Percentiles rank a stretch among this genome's conserved stretches.
phyloP scores from a whole-genome alignment of 202 grass and related monocot species.

The Musa balbisiana region DNA sequence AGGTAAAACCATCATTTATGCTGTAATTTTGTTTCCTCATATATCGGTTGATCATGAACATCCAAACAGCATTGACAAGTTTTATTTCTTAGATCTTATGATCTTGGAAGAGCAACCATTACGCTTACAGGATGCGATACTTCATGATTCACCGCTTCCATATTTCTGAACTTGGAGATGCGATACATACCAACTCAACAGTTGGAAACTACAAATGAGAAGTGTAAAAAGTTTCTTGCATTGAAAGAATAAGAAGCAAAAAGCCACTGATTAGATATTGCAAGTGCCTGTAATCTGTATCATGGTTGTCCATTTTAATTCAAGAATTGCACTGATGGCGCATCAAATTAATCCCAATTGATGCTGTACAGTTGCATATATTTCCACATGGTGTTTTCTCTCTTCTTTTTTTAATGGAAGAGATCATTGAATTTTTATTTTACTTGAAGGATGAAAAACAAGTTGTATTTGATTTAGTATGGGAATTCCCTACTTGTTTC shows the following conservation, averaged over 20 bases:
- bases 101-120: background rate
- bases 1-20: constrained; percentile 29
- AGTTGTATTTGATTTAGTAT: background rate
- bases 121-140: background rate
- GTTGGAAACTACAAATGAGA: background rate
- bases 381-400: background rate
- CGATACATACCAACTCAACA: background rate
- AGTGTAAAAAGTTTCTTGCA: background rate
- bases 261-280: background rate
- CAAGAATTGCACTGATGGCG: background rate
- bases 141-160: no score
- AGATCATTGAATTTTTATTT: background rate
- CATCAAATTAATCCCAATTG: background rate
- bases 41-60: background rate
- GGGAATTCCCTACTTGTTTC: background rate
- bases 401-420: background rate
- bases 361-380: background rate
- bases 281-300: background rate
- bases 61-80: background rate
- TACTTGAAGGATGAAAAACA: background rate
- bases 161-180: background rate
- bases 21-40: background rate
- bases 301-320: background rate
- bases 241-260: background rate
- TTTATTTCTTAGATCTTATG: background rate